Evolutionary conservation across 768 basidiomycete species (phyloP), one percentile per base, ranked within the genome.

Genomic region (Xanthoconium stramineum): DNA sequence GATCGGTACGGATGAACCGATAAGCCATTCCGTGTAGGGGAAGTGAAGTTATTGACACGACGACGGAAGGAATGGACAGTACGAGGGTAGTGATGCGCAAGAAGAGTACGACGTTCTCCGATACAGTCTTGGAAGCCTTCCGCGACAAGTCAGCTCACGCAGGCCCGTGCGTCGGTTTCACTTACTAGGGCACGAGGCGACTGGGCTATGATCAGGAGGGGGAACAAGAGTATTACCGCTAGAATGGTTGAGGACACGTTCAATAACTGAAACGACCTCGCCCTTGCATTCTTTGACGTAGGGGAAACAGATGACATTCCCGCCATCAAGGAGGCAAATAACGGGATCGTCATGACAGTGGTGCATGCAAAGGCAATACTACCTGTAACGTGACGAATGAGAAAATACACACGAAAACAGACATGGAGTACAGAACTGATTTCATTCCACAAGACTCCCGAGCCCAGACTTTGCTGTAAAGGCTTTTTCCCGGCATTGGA

Each of bases 291-390:
- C 69, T 83, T 84, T 47, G 62, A 56, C 13, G 60, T 43, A 42
- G 54, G 49, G n/a, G 61, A 13, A 6, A 17, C 38, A 1, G 36
- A 33, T n/a, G 61, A n/a, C 7, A 45, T 53, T 14, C 61, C 71
- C 29, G 78, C 78, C 55, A 78, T 79, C 50, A 88, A 69, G 4
- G 86, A 82, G 37, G 82, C 76, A 58, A 87, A 88, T 51, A 89
- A 69, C 19, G 85, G 81, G 17, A 89, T 74, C 5, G 89, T 87
- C 56, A 81, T 79, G 7, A 82, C 74, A 1, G 88, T 83, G 17
- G 84, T 78, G 64, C 88, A 89, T 13, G 83, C 75, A 65, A 90
- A 89, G 10, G 83, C 80, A n/a, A 65, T 30, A 19, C 78, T 78
- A 48, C 80, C 86, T 89, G 55, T 57, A 32, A 52, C 36, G 36